A percentile compares a stretch with the other conserved stretches of the same genome.
Conservation (phyloP, 169 alveolate genomes). For the Cystoisospora suis region DNA sequence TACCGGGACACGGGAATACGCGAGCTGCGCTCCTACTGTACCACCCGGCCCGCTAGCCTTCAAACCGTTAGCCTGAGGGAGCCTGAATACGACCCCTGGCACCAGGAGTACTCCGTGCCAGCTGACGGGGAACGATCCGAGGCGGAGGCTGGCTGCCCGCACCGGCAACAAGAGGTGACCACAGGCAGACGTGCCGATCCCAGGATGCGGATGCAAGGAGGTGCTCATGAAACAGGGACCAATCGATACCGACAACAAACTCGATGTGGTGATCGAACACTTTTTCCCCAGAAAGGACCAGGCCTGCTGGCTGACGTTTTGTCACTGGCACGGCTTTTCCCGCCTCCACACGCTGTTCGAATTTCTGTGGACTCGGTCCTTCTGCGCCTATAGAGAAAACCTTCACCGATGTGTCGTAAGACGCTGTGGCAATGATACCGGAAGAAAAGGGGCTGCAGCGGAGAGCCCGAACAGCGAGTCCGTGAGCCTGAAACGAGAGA, state of each 20-base stretch:
- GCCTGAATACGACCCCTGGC: no score
- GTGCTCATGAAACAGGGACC: constrained; percentile 39
- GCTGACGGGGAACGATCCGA: no score
- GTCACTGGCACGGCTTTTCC: no score
- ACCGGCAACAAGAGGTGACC: constrained; percentile 29
- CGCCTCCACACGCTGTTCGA: no score
- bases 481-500: constrained; percentile 11
- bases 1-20: no score
- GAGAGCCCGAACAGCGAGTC: constrained; percentile 58
- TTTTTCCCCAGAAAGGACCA: background rate
- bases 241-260: constrained; percentile 63
- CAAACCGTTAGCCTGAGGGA: no score
- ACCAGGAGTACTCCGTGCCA: no score
- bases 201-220: constrained; percentile 58
- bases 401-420: constrained; percentile 64
- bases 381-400: constrained; percentile 15
- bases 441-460: constrained; percentile 45
- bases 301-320: no score
- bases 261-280: constrained; percentile 57
- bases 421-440: constrained; percentile 40
- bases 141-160: no score
- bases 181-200: constrained; percentile 58
- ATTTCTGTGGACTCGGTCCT: no score
- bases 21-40: no score
- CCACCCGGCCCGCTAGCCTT: no score